Evolutionary conservation across 1,284 basidiomycete genomes (phyloP).

Genomic region (Vanrija humicola): DNA sequence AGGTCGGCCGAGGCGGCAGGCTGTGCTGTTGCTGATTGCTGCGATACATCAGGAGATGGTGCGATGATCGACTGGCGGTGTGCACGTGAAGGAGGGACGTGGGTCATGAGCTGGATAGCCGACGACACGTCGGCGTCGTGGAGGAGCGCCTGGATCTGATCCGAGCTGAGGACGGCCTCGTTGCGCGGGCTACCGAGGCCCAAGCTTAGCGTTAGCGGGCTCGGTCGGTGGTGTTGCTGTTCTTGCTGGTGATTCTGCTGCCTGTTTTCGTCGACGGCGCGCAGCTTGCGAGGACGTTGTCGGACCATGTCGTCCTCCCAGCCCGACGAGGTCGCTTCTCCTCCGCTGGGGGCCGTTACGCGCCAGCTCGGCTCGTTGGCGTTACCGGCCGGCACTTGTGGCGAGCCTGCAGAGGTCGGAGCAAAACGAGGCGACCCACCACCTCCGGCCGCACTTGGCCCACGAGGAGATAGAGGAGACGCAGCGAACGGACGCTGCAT

Average conservation of each 20-base stretch:
- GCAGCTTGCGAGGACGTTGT: too few relatives aligned
- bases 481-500: not conserved
- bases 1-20: not conserved
- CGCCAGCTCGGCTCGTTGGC: too few relatives aligned
- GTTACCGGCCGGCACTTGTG: too few relatives aligned
- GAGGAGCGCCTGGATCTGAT: conserved; percentile 40
- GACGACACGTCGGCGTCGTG: conserved; percentile 36
- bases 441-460: not conserved
- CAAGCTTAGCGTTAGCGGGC: conserved; percentile 29
- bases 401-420: too few relatives aligned
- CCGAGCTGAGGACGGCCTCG: conserved; percentile 26
- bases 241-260: not conserved
- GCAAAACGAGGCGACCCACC: too few relatives aligned
- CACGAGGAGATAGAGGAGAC: not conserved
- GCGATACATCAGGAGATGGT: not conserved
- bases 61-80: conserved; percentile 1
- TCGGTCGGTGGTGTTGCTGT: not conserved
- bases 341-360: too few relatives aligned
- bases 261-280: too few relatives aligned
- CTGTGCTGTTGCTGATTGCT: not conserved
- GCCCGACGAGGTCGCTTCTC: too few relatives aligned
- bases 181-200: conserved; percentile 21
- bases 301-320: too few relatives aligned
- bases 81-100: not conserved
- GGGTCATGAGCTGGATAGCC: conserved; percentile 31